Percentiles rank a stretch among this genome's conserved stretches.
Evolutionary conservation across 768 basidiomycete species (phyloP).

Genomic region (Termitomyces sp.): DNA sequence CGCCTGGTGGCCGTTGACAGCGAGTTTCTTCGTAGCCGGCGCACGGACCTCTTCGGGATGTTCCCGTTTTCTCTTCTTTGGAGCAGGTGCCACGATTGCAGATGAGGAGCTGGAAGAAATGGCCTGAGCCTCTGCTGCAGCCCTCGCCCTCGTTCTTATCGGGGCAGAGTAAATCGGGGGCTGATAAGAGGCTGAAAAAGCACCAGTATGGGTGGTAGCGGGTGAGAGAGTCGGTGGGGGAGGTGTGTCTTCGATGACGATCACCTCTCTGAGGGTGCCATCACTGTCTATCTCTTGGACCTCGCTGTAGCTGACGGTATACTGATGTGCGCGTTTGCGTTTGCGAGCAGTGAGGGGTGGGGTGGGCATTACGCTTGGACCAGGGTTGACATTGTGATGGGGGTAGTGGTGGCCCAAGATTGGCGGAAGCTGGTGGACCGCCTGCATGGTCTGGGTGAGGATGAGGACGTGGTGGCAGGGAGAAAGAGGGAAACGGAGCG

Average conservation of each 20-base stretch:
- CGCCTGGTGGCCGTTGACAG: slow-evolving; percentile 42
- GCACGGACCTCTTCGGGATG: slow-evolving; percentile 67
- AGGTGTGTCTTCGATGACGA: slow-evolving; percentile 91
- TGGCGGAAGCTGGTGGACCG: slow-evolving; percentile 60
- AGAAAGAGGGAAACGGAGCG: slow-evolving; percentile 22
- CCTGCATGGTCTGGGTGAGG: slow-evolving; percentile 57
- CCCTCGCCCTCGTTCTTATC: slow-evolving; percentile 78
- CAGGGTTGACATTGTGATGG: slow-evolving; percentile 41
- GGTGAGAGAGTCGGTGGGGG: slow-evolving; percentile 78
- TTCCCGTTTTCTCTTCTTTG: slow-evolving; percentile 84
- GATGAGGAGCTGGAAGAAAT: slow-evolving; percentile 65
- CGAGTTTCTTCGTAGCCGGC: slow-evolving; percentile 58
- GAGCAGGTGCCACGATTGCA: slow-evolving; percentile 58
- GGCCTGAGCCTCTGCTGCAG: slow-evolving; percentile 81
- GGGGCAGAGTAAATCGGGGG: slow-evolving; percentile 71
- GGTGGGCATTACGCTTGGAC: slow-evolving; percentile 64
- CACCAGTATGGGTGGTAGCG: slow-evolving; percentile 62
- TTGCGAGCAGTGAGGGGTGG: slow-evolving; percentile 72
- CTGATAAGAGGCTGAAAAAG: slow-evolving; percentile 76
- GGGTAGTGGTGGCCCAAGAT: slow-evolving; percentile 65
- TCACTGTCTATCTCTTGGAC: slow-evolving; percentile 81
- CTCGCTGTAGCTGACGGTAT: slow-evolving; percentile 81
- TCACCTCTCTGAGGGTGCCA: slow-evolving; percentile 77
- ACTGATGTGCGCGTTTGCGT: slow-evolving; percentile 77
- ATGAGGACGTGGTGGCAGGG: slow-evolving; percentile 50